phyloP scores from a whole-genome alignment of 2,329 filamentous ascomycete species.

The Alternaria conjuncta region DNA sequence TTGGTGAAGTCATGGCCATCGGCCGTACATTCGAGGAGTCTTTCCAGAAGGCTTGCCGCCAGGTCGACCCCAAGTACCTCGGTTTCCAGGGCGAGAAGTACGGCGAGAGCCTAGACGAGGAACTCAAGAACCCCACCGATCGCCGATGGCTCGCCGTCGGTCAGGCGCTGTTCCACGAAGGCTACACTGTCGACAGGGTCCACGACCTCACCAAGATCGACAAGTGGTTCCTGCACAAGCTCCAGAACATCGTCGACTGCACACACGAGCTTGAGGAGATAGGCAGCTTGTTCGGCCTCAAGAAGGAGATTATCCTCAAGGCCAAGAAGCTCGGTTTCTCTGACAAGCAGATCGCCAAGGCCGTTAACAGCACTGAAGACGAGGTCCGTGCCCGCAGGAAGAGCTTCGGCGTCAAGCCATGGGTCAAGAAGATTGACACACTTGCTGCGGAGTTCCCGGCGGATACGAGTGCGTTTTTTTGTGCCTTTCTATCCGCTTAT shows the following conservation, averaged over 20 bases:
- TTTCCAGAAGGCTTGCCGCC: conserved; percentile 97
- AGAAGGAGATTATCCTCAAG: conserved; percentile 85
- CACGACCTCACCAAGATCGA: conserved; percentile 98
- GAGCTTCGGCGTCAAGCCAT: conserved; percentile 88
- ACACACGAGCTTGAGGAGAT: conserved; percentile 83
- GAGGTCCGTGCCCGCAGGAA: conserved; percentile 85
- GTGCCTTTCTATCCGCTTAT: too few relatives aligned
- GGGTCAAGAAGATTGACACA: conserved; percentile 98
- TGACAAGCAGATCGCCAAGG: conserved; percentile 89
- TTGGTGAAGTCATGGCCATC: conserved; percentile 99
- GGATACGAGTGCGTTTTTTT: background rate
- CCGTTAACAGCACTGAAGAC: conserved; percentile 85
- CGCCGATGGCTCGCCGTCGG: conserved; percentile 97
- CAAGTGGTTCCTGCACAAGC: conserved; percentile 99
- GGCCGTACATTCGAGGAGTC: conserved; percentile 98
- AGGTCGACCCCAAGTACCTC: conserved; percentile 89
- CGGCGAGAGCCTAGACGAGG: conserved; percentile 81
- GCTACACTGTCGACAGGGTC: conserved; percentile 89
- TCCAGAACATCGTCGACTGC: conserved; percentile 95
- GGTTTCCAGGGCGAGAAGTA: conserved; percentile 97
- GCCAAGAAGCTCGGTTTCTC: conserved; percentile 99
- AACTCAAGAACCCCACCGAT: conserved; percentile 91
- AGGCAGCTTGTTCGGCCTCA: conserved; percentile 81
- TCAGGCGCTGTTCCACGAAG: conserved; percentile 96
- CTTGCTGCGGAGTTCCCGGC: conserved; percentile 75